These are phyloP conservation scores for Candida sp. DNA, from an alignment of 1,139 yeast species.

Conservation along the genomic window DNA sequence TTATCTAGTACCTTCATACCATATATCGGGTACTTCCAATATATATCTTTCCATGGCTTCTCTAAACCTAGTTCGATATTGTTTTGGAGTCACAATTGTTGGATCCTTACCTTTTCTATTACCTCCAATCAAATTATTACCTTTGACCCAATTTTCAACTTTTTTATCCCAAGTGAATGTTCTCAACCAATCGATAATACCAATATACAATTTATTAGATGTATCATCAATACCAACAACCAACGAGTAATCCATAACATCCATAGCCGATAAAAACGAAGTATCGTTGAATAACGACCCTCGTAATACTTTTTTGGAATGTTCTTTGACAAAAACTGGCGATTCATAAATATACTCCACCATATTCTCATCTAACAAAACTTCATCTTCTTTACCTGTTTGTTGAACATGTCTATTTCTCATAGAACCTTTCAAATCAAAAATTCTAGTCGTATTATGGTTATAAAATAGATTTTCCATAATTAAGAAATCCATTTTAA, in stretches of 20 bases:
- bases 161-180: constrained; percentile 99
- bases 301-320: constrained; percentile 78
- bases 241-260: constrained; percentile 97
- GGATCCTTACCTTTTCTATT: constrained; percentile 87
- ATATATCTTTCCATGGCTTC: constrained; percentile 98
- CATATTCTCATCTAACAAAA: constrained; percentile 94
- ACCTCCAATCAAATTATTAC: constrained; percentile 76
- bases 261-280: constrained; percentile 90
- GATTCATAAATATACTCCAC: constrained; percentile 96
- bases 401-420: constrained; percentile 94
- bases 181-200: constrained; percentile 92
- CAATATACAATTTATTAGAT: constrained; percentile 71
- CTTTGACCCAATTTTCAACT: constrained; percentile 98
- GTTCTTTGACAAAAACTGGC: constrained; percentile 92
- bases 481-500: constrained; percentile 87
- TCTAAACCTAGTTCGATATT: constrained; percentile 87
- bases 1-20: constrained; percentile 48
- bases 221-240: constrained; percentile 83
- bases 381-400: constrained; percentile 95
- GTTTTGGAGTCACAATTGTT: constrained; percentile 95
- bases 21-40: constrained; percentile 88
- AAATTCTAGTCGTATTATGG: constrained; percentile 78
- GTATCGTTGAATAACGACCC: constrained; percentile 97
- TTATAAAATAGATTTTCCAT: constrained; percentile 96
- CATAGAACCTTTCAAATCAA: constrained; percentile 98